phyloP scores from a whole-genome alignment of 2,329 filamentous ascomycete species.

The Zymoseptoria crescenta region DNA sequence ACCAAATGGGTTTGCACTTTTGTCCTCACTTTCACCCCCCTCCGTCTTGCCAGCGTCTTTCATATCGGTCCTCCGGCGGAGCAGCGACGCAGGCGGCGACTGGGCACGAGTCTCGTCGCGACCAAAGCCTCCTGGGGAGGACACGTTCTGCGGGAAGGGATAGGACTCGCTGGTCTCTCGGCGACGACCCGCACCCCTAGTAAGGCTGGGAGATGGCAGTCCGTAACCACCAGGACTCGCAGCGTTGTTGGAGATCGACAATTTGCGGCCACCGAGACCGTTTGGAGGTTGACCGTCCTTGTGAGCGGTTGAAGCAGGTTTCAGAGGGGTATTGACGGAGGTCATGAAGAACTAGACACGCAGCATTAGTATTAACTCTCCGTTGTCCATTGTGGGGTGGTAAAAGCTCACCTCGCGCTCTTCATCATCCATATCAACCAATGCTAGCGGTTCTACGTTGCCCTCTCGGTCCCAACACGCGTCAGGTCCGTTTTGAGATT shows the following conservation, averaged over 20 bases:
- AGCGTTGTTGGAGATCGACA: conserved; percentile 64
- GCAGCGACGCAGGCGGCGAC: conserved; percentile 52
- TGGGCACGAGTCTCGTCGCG: conserved; percentile 56
- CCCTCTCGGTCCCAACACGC: conserved; percentile 81
- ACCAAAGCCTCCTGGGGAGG: conserved; percentile 52
- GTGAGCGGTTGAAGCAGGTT: conserved; percentile 60
- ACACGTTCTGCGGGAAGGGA: conserved; percentile 42
- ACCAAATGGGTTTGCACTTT: conserved; percentile 39
- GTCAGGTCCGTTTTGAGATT: conserved; percentile 71
- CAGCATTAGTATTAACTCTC: not conserved
- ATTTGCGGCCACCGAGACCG: conserved; percentile 63
- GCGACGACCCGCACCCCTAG: conserved; percentile 64
- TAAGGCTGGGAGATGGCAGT: conserved; percentile 63
- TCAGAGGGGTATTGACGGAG: conserved; percentile 84
- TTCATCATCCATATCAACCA: conserved; percentile 63
- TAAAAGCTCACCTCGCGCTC: conserved; percentile 50
- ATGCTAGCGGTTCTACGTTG: conserved; percentile 59
- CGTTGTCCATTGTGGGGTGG: not conserved
- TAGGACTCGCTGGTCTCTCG: conserved; percentile 74
- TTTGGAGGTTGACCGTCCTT: conserved; percentile 54
- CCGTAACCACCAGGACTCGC: conserved; percentile 57
- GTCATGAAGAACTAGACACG: conserved; percentile 62
- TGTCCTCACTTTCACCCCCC: conserved; percentile 32
- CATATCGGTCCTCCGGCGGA: conserved; percentile 55
- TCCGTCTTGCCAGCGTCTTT: conserved; percentile 38